Evolutionary conservation across 345 rosid genomes (phyloP).

Genomic region (Linum lewisii): DNA sequence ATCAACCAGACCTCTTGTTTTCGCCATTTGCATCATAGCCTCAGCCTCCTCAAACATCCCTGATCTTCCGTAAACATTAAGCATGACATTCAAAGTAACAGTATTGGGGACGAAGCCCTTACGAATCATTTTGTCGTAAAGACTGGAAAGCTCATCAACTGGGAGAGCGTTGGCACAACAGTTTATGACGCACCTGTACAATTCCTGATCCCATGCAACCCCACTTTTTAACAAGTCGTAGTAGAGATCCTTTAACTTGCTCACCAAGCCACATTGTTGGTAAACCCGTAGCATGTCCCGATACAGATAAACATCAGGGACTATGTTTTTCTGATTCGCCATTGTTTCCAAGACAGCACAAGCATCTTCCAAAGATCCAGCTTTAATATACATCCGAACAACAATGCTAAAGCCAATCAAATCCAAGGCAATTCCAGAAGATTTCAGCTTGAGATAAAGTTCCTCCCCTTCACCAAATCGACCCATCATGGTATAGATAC

Average conservation of each 20-base stretch:
- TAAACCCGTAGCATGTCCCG: conserved; percentile 83
- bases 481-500: conserved; percentile 45
- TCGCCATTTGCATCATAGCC: conserved; percentile 55
- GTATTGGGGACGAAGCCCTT: conserved; percentile 58
- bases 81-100: conserved; percentile 64
- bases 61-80: conserved; percentile 76
- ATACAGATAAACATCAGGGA: conserved; percentile 63
- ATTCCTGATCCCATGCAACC: conserved; percentile 75
- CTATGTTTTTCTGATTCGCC: conserved; percentile 49
- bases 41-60: conserved; percentile 58
- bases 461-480: conserved; percentile 50
- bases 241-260: conserved; percentile 45
- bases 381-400: conserved; percentile 71
- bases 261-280: conserved; percentile 50
- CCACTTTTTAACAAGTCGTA: conserved; percentile 49
- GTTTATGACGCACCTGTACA: conserved; percentile 75
- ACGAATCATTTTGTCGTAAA: conserved; percentile 65
- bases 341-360: conserved; percentile 57
- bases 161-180: conserved; percentile 82
- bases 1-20: conserved; percentile 57
- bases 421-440: conserved; percentile 56
- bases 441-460: conserved; percentile 51
- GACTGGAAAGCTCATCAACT: conserved; percentile 59
- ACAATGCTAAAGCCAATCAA: conserved; percentile 64
- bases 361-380: conserved; percentile 65